These are phyloP conservation scores for Crataegus laevigata DNA, from an alignment of 306 rosid species.

Conservation along the genomic window DNA sequence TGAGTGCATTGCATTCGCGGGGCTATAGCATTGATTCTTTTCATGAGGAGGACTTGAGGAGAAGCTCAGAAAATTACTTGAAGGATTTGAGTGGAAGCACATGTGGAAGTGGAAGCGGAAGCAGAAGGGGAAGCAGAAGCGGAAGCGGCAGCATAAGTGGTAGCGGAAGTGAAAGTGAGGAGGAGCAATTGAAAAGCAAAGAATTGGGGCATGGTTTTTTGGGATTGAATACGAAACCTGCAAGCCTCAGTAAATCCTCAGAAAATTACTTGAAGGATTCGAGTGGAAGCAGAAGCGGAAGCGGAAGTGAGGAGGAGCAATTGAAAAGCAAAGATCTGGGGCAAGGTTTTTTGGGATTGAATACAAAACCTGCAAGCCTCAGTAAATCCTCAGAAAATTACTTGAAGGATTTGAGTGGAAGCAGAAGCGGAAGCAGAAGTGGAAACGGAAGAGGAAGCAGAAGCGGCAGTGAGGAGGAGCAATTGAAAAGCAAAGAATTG, in stretches of 20 bases:
- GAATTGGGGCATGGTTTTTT: constrained; percentile 14
- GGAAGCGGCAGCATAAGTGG: too few relatives aligned
- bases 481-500: too few relatives aligned
- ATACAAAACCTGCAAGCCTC: too few relatives aligned
- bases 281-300: neutral
- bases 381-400: too few relatives aligned
- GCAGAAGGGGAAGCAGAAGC: too few relatives aligned
- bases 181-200: constrained; percentile 16
- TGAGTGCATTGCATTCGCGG: constrained; percentile 31
- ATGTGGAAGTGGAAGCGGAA: constrained; percentile 9
- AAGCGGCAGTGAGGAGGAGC: too few relatives aligned
- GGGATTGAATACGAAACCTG: constrained; percentile 26
- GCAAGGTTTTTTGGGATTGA: too few relatives aligned
- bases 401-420: too few relatives aligned
- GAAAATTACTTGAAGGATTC: constrained; percentile 28
- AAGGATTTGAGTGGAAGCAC: constrained; percentile 25
- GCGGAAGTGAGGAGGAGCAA: too few relatives aligned
- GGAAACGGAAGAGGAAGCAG: too few relatives aligned
- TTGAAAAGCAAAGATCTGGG: too few relatives aligned
- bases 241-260: constrained; percentile 29
- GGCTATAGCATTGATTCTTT: constrained; percentile 28
- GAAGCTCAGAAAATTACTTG: constrained; percentile 23
- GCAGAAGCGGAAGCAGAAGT: neutral
- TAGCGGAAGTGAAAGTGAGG: neutral
- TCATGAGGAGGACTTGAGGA: constrained; percentile 23